Base-by-base conservation (phyloP, 768 basidiomycete genomes). In the Tricholoma furcatifolium region DNA sequence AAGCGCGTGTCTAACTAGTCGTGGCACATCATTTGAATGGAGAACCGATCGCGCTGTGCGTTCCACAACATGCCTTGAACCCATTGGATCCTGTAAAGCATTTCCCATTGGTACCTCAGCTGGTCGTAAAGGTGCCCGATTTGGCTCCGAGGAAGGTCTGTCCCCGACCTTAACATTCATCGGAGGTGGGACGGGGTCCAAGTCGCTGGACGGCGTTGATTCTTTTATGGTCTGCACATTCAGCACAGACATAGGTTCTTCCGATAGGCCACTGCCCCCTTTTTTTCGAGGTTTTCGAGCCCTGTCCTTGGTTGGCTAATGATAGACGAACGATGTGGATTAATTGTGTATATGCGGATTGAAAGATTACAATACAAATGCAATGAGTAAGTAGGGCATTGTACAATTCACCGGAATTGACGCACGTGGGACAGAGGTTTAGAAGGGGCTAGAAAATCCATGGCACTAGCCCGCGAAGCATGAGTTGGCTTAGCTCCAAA, bases 381-480 rank as follows among this genome's bases (percentile, higher is more conserved):
- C 62, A 62, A 62, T 62, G 59, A 60, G 60, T 70, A 73, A 74
- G 71, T 52, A 83, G 77, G 66, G 69, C 76, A 72, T 66, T 59
- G 69, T 67, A 59, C 64, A 63, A 65, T 75, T 81, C 75, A 82
- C 83, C 85, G 75, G 77, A 83, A 81, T 77, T 81, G 80, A 91
- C 89, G 87, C 83, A 92, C 89, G 84, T 92, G 89, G 71, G 81
- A 84, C 76, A 91, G 70, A 60, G 88, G 84, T 58, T 81, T 78
- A 56, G 80, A 69, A 48, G 81, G 73, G 38, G 73, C 63, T 54
- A 78, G 76, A 54, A 75, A 62, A 53, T 68, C 66, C 51, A 70
- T 56, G 55, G 67, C 54, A 45, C 54, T 56, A 14, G 52, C 49
- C 24, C 32, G 42, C 6, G 60, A 41, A 50, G 55, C 43, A 55